Evolutionary conservation across 192 early-diverging fungal genomes (phyloP), one percentile per base, ranked within the genome.

Genomic region (Gaertneriomyces sp.): DNA sequence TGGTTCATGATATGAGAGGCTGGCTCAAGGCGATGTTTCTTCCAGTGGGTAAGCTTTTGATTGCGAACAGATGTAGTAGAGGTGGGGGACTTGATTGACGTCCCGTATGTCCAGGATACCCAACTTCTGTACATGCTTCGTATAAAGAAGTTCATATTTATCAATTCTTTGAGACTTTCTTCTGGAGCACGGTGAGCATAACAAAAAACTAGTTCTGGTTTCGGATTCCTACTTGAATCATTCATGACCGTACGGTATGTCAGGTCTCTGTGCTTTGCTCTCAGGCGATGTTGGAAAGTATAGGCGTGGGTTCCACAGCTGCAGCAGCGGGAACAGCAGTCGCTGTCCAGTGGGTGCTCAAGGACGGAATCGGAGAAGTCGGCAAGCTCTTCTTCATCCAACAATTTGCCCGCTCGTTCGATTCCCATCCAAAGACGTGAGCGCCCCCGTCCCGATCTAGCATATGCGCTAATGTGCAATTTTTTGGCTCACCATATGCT

Each of bases 361-460:
- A 89, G 60, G 87, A 87, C 76, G 85, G 82, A 25, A 70, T 87
- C 60, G 81, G 80, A 47, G 79, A 89, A 70, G 61, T 89, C 20
- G 88, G 86, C 45, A 89, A 89, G 70, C 68, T 89, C 11, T 78
- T 89, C 42, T 87, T 89, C 61, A 89, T 89, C 62, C 81, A 87
- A 62, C 73, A 81, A 14, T 89, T 79, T 72, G 80, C 86, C 7
- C 76, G 77, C 60, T 80, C 76, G 1, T 88, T 89, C 75, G 88
- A 89, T 53, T 86, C 88, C 20, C 84, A 86, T 63, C 88, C 88
- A 44, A 89, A 87, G 64, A 84, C 86, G 41, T 33, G 25, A 33
- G 25, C 25, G 25, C 25, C 25, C 25, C 2, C 25, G 2, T 33
- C 25, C 25, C 25, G 2, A 33, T 33, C 25, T 33, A 33, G 25